Evolutionary conservation across 805 yeast genomes (phyloP).

Genomic region (Metschnikowia picachoensis): DNA sequence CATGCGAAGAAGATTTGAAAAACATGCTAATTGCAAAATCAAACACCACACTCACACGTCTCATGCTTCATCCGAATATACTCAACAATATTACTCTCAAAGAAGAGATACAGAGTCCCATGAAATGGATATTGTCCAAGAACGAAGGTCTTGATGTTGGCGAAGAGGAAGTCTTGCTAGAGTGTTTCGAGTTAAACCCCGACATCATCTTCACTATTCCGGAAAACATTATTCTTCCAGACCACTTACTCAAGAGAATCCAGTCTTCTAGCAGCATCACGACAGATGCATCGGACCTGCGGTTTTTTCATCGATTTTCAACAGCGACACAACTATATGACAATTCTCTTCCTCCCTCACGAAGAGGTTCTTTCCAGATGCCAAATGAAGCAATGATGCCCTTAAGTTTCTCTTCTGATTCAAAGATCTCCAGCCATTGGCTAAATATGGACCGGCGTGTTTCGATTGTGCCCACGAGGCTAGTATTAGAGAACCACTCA

Average conservation of each 20-base stretch:
- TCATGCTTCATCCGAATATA: constrained; percentile 49
- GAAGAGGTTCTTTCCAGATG: constrained; percentile 5
- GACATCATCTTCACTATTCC: constrained; percentile 15
- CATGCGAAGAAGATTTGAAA: not conserved
- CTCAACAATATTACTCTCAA: constrained; percentile 23
- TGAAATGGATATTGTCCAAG: constrained; percentile 19
- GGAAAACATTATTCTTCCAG: constrained; percentile 11
- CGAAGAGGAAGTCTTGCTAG: constrained; percentile 19
- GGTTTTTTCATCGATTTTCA: not conserved
- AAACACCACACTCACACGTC: constrained; percentile 16
- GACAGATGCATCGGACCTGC: not conserved
- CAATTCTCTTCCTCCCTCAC: not conserved
- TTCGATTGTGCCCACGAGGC: constrained; percentile 29
- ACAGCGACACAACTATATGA: not conserved
- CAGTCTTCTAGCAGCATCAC: constrained; percentile 3
- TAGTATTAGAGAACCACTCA: constrained; percentile 1
- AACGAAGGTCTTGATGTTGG: constrained; percentile 11
- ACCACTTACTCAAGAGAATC: constrained; percentile 3
- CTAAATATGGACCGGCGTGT: constrained; percentile 22
- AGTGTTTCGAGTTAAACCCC: constrained; percentile 21
- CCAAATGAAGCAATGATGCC: not conserved
- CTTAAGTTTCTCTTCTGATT: not conserved
- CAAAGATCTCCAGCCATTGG: constrained; percentile 7
- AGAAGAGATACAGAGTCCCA: constrained; percentile 21
- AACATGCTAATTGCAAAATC: not conserved